A percentile compares a stretch with the other conserved stretches of the same genome.
These are phyloP conservation scores for Xylaria hypoxylon DNA, from an alignment of 2,329 filamentous ascomycete species.

Conservation along the genomic window DNA sequence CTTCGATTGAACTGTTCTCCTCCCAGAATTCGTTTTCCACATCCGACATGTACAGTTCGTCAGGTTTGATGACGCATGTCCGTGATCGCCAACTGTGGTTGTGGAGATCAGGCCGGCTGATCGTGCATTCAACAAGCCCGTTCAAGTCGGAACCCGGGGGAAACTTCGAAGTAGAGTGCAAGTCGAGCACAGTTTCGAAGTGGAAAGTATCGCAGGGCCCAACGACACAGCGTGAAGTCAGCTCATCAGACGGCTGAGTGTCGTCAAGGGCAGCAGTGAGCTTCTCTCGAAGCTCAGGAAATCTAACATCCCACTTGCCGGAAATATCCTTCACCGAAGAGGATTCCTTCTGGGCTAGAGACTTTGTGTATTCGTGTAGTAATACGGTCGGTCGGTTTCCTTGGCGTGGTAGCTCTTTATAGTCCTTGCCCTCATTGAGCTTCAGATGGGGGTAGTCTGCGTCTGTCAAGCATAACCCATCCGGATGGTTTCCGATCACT, in stretches of 20 bases:
- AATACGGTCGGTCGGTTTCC: conserved; percentile 61
- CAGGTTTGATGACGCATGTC: conserved; percentile 68
- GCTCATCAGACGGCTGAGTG: conserved; percentile 51
- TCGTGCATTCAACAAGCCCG: conserved; percentile 68
- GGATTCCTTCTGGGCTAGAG: conserved; percentile 66
- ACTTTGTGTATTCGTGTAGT: conserved; percentile 69
- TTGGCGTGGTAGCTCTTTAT: conserved; percentile 60
- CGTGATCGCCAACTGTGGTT: conserved; percentile 71
- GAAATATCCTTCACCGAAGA: conserved; percentile 66
- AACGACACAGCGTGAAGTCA: conserved; percentile 51
- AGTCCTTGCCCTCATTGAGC: conserved; percentile 65
- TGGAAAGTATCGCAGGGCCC: conserved; percentile 68
- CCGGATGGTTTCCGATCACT: conserved; percentile 43
- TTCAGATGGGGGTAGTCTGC: conserved; percentile 65
- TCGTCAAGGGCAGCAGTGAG: conserved; percentile 63
- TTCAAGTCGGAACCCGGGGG: conserved; percentile 70
- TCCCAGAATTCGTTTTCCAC: conserved; percentile 58
- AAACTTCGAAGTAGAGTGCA: conserved; percentile 68
- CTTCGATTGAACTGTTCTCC: conserved; percentile 63
- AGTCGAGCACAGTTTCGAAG: conserved; percentile 70
- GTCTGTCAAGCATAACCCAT: conserved; percentile 47
- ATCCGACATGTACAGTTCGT: conserved; percentile 61
- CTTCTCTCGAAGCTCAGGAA: conserved; percentile 66
- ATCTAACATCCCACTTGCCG: conserved; percentile 68
- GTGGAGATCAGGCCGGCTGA: conserved; percentile 65